phyloP scores from a whole-genome alignment of 176 grass and related monocot species.

The Calamus simplicifolius region DNA sequence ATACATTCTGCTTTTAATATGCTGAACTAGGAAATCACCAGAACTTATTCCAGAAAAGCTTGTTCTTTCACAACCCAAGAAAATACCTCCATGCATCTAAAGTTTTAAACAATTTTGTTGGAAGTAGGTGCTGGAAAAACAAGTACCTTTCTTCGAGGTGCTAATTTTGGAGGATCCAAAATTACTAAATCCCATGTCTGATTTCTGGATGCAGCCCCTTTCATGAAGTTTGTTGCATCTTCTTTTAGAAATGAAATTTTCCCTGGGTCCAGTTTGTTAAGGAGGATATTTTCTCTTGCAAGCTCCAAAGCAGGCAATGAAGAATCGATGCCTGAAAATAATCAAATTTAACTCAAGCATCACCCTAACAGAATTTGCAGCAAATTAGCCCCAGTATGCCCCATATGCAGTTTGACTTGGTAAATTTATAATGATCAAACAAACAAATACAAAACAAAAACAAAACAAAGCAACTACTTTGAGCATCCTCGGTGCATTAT shows the following conservation, averaged over 20 bases:
- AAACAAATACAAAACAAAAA: too few relatives aligned
- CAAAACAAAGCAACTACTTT: too few relatives aligned
- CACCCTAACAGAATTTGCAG: not conserved
- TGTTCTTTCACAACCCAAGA: too few relatives aligned
- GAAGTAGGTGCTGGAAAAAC: not conserved
- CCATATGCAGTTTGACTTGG: too few relatives aligned
- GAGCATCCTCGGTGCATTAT: too few relatives aligned
- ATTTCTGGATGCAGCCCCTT: conserved; percentile 56
- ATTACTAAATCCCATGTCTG: conserved; percentile 82
- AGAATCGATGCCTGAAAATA: conserved; percentile 84
- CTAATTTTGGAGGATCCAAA: conserved; percentile 93
- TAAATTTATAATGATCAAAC: too few relatives aligned
- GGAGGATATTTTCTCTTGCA: conserved; percentile 72
- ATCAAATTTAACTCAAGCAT: conserved; percentile 7
- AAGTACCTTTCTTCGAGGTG: conserved; percentile 75
- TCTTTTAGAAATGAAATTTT: conserved; percentile 72
- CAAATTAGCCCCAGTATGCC: not conserved
- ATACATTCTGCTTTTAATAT: too few relatives aligned
- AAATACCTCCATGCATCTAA: too few relatives aligned
- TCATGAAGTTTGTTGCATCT: conserved; percentile 86
- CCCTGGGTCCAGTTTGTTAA: conserved; percentile 49
- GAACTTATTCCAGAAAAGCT: too few relatives aligned
- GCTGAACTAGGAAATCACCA: too few relatives aligned
- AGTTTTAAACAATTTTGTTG: not conserved
- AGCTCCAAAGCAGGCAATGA: conserved; percentile 72